Percentiles rank a stretch among this genome's conserved stretches.
These are phyloP conservation scores for Aspergillus ellipticus DNA, from an alignment of 495 filamentous ascomycete genomes.

Conservation along the genomic window DNA sequence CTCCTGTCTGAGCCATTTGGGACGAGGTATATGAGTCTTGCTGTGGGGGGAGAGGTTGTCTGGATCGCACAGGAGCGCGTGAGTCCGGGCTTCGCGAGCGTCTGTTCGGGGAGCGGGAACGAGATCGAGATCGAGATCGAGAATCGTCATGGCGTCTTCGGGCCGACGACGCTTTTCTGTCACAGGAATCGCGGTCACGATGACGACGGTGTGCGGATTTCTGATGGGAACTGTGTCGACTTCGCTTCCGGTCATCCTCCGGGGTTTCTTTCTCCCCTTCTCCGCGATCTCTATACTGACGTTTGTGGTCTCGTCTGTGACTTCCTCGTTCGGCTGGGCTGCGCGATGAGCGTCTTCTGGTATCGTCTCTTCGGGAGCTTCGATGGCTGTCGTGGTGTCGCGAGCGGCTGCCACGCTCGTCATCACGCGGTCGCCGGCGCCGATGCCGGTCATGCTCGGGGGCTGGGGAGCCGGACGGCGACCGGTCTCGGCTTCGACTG, in stretches of 20 bases:
- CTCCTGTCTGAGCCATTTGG: conserved; percentile 37
- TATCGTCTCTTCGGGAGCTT: conserved; percentile 28
- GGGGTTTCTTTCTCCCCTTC: conserved; percentile 24
- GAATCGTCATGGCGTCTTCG: conserved; percentile 26
- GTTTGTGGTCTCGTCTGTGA: conserved; percentile 21
- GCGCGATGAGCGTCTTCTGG: conserved; percentile 28
- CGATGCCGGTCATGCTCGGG: conserved; percentile 25
- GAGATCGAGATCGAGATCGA: conserved; percentile 35
- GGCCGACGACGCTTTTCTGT: conserved; percentile 23
- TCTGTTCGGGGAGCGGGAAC: conserved; percentile 32
- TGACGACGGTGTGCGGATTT: conserved; percentile 29
- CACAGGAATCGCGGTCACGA: conserved; percentile 23
- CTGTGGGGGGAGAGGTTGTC: conserved; percentile 67
- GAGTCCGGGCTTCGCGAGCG: conserved; percentile 26
- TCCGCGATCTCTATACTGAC: conserved; percentile 25
- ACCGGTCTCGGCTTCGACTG: conserved; percentile 20
- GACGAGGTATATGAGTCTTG: conserved; percentile 58
- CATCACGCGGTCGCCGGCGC: conserved; percentile 22
- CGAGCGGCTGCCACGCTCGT: conserved; percentile 25
- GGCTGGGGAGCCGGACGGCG: conserved; percentile 18
- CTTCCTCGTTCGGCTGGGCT: conserved; percentile 24
- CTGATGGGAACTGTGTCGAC: conserved; percentile 15
- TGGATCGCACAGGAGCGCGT: conserved; percentile 32
- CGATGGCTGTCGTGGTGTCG: conserved; percentile 29
- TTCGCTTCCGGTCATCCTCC: conserved; percentile 18